Conservation (phyloP, 305 asterid genomes). For the Lippia alba region DNA sequence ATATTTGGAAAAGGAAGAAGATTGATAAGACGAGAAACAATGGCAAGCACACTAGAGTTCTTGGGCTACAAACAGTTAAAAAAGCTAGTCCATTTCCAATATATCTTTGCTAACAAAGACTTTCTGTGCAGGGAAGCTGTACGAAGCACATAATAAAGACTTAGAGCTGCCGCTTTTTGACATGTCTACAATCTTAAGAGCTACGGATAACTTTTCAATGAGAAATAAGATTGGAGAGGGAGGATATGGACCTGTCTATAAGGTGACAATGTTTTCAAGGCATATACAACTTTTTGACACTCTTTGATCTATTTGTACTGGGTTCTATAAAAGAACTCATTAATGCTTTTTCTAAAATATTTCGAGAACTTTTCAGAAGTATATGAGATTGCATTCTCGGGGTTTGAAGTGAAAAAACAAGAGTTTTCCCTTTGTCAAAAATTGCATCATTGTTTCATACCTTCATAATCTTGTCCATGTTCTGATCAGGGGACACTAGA, state of each 20-base stretch:
- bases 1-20: slow-evolving; percentile 28
- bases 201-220: slow-evolving; percentile 38
- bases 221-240: slow-evolving; percentile 44
- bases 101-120: background rate
- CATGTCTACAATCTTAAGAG: slow-evolving; percentile 28
- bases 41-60: slow-evolving; percentile 24
- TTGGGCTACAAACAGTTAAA: background rate
- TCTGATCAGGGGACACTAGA: slow-evolving; percentile 38
- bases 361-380: background rate
- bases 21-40: background rate
- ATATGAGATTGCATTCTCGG: background rate
- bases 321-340: background rate
- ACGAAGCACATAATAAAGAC: slow-evolving; percentile 7
- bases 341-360: background rate
- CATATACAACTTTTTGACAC: background rate
- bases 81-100: background rate
- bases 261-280: slow-evolving; percentile 22
- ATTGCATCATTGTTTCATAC: background rate
- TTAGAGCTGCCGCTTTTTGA: slow-evolving; percentile 37
- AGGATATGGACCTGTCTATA: slow-evolving; percentile 47
- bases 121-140: slow-evolving; percentile 18
- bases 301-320: background rate
- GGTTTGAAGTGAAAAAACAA: background rate
- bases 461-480: background rate
- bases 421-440: background rate